Evolutionary conservation across 345 rosid species (phyloP), one percentile per base, ranked within the genome.

Genomic region (Camelina hispida): DNA sequence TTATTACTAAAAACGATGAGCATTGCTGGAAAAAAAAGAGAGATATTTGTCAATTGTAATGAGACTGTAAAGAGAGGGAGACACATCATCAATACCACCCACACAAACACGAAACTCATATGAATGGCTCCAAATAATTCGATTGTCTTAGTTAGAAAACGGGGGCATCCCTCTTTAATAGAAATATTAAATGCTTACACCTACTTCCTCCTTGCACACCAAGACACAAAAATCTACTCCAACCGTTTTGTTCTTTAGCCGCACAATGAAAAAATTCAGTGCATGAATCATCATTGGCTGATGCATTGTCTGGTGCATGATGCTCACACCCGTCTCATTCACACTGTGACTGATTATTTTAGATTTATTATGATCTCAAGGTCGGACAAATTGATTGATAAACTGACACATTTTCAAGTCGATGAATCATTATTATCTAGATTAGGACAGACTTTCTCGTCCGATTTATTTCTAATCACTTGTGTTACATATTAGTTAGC

Each of bases 61-160:
- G 7, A 56, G 15, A 37, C 15, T 55, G 40, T 55, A 69, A 70
- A 64, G 71, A 51, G 55, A 51, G 30, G 30, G 56, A 20, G 71
- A 71, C 62, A 65, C 76, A 38, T 66, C 76, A 75, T 75, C 72
- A 58, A 32, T 32, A 67, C 44, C 25, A 57, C 76, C 76, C 76
- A 65, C 68, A 71, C 3, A 78, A 71, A 64, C 81, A 78, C 61
- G 72, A 78, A 66, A 58, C 22, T 58, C 77, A 78, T 78, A 71
- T 71, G 81, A 78, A 78, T 66, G 81, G 81, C 62, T 71, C 42
- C 75, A 71, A 71, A 78, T 51, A 58, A 71, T 71, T 65, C 57
- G 63, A 66, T 58, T 8, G 72, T 71, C 80, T 47, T 34, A 14
- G 43, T 64, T 48, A 16, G 50, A 15, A 68, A 40, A 5, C 11